phyloP scores from a whole-genome alignment of 2,329 filamentous ascomycete genomes.

The Pestalotiopsis sp. region DNA sequence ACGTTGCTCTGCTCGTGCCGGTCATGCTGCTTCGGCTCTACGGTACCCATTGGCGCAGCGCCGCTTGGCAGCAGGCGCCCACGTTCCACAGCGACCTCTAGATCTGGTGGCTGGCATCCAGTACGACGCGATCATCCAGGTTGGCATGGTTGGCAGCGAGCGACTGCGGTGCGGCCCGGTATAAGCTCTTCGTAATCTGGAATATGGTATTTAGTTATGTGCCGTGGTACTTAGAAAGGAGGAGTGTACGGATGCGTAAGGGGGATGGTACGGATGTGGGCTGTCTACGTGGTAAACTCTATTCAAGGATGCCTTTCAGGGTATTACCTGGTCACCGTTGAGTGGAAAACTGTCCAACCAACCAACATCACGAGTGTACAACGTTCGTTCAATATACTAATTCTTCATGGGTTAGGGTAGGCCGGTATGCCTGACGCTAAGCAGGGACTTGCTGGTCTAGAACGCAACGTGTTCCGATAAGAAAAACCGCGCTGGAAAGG shows the following conservation, averaged over 20 bases:
- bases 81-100: conserved; percentile 18
- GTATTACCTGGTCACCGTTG: not conserved
- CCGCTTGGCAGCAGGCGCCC: conserved; percentile 22
- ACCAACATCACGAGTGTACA: not conserved
- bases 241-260: no score
- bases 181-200: no score
- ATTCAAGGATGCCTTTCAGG: not conserved
- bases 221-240: not conserved
- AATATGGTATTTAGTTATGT: no score
- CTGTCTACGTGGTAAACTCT: no score
- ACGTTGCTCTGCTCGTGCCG: conserved; percentile 26
- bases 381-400: not conserved
- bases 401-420: not conserved
- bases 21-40: conserved; percentile 24
- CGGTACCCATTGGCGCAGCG: conserved; percentile 23
- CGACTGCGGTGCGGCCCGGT: no score
- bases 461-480: not conserved
- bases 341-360: not conserved
- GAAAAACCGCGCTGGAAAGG: not conserved
- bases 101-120: not conserved
- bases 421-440: not conserved
- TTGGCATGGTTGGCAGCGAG: no score
- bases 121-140: no score
- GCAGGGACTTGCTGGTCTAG: not conserved
- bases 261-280: not conserved